These are phyloP conservation scores for Perilla frutescens DNA, from an alignment of 257 asterid genomes.

Conservation along the genomic window DNA sequence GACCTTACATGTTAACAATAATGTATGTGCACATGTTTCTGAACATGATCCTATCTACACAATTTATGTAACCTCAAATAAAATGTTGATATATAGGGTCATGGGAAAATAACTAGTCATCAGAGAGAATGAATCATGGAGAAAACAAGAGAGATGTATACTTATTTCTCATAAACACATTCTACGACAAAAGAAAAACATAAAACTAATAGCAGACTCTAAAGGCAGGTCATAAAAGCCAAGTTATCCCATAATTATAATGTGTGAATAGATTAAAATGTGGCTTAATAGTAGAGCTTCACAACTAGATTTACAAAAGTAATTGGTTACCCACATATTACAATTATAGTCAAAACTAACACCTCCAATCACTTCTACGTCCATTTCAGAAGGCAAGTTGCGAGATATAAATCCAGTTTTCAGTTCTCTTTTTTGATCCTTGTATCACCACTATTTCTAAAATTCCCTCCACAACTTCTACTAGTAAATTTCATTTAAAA, in stretches of 20 bases:
- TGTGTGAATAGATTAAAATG: neutral
- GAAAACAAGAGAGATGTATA: neutral
- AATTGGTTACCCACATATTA: neutral
- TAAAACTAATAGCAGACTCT: neutral
- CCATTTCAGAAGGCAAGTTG: neutral
- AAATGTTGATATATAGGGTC: neutral
- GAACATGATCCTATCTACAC: no score
- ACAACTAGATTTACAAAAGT: neutral
- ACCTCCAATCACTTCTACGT: neutral
- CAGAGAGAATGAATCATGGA: neutral
- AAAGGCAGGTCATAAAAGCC: neutral
- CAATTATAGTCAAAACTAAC: neutral
- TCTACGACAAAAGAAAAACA: neutral
- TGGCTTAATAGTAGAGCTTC: neutral
- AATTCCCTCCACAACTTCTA: neutral
- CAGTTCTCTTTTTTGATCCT: neutral
- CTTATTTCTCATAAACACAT: neutral
- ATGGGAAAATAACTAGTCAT: neutral
- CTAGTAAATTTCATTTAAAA: neutral
- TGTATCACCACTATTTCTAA: neutral
- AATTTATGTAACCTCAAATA: neutral
- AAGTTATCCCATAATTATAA: neutral
- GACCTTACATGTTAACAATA: no score
- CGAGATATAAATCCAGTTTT: neutral
- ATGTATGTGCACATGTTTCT: no score